These are phyloP conservation scores for Calonectria pseudoturangicola DNA, from an alignment of 2,329 filamentous ascomycete genomes.

Conservation along the genomic window DNA sequence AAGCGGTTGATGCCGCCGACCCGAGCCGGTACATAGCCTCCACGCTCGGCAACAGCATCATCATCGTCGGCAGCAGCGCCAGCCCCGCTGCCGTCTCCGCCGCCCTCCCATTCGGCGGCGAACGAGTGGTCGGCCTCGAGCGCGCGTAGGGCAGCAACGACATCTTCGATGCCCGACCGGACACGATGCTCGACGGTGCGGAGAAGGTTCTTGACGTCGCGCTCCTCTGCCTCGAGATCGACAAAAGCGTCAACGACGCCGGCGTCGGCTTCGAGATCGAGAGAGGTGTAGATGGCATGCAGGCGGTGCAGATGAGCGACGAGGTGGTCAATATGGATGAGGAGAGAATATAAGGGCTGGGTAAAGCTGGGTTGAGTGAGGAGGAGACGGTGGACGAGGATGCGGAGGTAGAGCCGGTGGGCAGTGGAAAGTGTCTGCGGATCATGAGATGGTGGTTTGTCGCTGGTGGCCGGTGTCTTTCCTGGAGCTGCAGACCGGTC, in stretches of 20 bases:
- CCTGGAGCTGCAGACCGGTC: slow-evolving; percentile 35
- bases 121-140: slow-evolving; percentile 68
- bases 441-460: slow-evolving; percentile 73
- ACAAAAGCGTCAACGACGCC: slow-evolving; percentile 86
- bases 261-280: slow-evolving; percentile 88
- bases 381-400: slow-evolving; percentile 79
- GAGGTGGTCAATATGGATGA: slow-evolving; percentile 87
- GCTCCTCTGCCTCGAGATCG: slow-evolving; percentile 83
- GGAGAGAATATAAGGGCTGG: slow-evolving; percentile 77
- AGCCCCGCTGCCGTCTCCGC: slow-evolving; percentile 58
- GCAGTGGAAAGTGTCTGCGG: slow-evolving; percentile 89
- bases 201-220: slow-evolving; percentile 79
- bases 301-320: slow-evolving; percentile 85
- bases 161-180: slow-evolving; percentile 79
- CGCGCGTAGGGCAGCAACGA: slow-evolving; percentile 74
- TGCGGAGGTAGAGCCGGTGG: slow-evolving; percentile 84
- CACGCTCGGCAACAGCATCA: slow-evolving; percentile 59
- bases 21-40: slow-evolving; percentile 79
- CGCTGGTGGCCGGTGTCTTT: slow-evolving; percentile 51
- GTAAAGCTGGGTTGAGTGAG: slow-evolving; percentile 80
- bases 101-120: slow-evolving; percentile 65
- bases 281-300: slow-evolving; percentile 83
- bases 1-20: slow-evolving; percentile 88
- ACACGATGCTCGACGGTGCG: slow-evolving; percentile 78
- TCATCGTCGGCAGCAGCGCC: slow-evolving; percentile 51